Evolutionary conservation across 345 rosid species (phyloP).

Genomic region (Tarenaya hassleriana): DNA sequence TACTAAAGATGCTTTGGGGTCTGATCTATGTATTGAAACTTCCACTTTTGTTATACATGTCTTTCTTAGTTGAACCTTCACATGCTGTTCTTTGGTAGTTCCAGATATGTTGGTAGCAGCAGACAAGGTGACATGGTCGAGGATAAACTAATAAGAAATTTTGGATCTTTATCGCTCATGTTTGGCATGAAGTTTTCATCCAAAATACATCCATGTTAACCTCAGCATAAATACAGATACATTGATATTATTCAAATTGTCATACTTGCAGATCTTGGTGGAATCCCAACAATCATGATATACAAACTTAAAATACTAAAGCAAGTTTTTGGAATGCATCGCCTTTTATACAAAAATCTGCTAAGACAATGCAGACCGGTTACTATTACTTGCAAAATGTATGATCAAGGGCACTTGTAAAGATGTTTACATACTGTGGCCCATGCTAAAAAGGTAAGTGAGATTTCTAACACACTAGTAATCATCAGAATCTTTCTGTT

Average conservation of each 20-base stretch:
- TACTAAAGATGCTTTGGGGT: constrained; percentile 7
- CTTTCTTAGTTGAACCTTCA: constrained; percentile 15
- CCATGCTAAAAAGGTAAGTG: constrained; percentile 18
- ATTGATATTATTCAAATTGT: neutral
- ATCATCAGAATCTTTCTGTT: constrained; percentile 13
- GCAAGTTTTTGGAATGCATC: constrained; percentile 24
- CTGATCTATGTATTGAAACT: neutral
- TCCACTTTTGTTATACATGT: constrained; percentile 3
- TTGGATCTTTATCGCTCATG: too few species aligned
- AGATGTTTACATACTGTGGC: constrained; percentile 18
- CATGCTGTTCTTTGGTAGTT: constrained; percentile 9
- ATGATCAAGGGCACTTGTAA: constrained; percentile 18
- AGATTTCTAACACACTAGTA: constrained; percentile 25
- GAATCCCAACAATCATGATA: constrained; percentile 25
- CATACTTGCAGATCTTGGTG: constrained; percentile 15
- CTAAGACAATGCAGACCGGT: constrained; percentile 26
- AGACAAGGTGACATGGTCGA: constrained; percentile 7
- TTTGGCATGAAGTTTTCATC: too few species aligned
- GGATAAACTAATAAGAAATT: neutral
- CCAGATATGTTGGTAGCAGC: constrained; percentile 15
- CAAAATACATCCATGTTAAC: too few species aligned
- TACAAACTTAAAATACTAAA: constrained; percentile 21
- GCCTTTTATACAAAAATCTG: constrained; percentile 33
- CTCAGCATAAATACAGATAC: too few species aligned
- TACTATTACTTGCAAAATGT: constrained; percentile 24